These are phyloP conservation scores for Amanita rimosa DNA, from an alignment of 768 basidiomycete species.

Conservation along the genomic window DNA sequence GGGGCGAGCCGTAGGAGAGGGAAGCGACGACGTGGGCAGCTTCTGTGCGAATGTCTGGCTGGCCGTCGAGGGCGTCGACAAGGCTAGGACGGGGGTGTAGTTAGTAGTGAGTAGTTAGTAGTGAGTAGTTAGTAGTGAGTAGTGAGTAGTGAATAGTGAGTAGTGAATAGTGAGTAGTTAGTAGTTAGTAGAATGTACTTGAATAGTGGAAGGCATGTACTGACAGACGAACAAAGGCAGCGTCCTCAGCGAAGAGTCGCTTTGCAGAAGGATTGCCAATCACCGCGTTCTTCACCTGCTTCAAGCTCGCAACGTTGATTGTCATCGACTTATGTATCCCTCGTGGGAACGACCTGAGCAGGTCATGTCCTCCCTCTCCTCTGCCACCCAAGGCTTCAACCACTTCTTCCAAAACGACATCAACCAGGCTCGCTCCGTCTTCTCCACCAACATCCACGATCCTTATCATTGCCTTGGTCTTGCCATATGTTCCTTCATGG, in stretches of 20 bases:
- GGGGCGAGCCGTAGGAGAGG: slow-evolving; percentile 42
- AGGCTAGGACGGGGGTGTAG: too few relatives aligned
- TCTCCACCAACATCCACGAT: slow-evolving; percentile 33
- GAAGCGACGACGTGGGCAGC: slow-evolving; percentile 70
- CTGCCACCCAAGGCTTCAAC: slow-evolving; percentile 49
- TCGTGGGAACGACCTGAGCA: background rate
- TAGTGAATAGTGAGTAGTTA: too few relatives aligned
- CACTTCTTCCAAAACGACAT: slow-evolving; percentile 61
- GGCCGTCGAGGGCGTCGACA: slow-evolving; percentile 44
- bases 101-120: too few relatives aligned
- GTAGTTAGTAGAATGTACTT: too few relatives aligned
- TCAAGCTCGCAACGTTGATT: slow-evolving; percentile 30
- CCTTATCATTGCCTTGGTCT: slow-evolving; percentile 67
- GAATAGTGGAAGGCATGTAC: too few relatives aligned
- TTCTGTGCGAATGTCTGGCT: slow-evolving; percentile 49
- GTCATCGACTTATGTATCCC: background rate
- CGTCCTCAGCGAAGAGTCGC: slow-evolving; percentile 41
- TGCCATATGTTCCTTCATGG: slow-evolving; percentile 63
- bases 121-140: too few relatives aligned
- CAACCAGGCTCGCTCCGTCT: slow-evolving; percentile 35
- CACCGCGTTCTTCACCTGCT: slow-evolving; percentile 62
- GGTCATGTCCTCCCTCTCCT: slow-evolving; percentile 15
- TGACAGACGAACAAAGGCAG: slow-evolving; percentile 43
- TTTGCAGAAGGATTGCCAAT: slow-evolving; percentile 77
- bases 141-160: too few relatives aligned